Evolutionary conservation across 129 eudicot genomes (phyloP).

Genomic region (Sambucus nigra): DNA sequence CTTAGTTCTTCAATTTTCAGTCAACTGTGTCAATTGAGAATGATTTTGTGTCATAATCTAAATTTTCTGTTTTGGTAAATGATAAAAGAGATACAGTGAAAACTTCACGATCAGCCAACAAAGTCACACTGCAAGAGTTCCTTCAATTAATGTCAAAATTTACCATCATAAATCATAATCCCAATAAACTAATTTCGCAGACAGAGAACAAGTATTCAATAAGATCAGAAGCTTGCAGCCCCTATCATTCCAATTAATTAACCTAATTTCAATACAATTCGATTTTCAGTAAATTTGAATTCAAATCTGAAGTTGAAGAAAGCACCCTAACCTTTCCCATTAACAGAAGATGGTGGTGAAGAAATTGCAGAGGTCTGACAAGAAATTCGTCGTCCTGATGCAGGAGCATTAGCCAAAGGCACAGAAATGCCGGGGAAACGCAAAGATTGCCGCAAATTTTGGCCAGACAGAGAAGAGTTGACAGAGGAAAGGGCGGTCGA

Average conservation of each 20-base stretch:
- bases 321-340: conserved; percentile 18
- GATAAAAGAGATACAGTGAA: not conserved
- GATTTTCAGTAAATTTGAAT: no score
- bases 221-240: no score
- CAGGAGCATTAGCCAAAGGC: conserved; percentile 5
- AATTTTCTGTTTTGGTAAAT: not conserved
- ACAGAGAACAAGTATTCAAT: not conserved
- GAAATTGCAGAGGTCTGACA: conserved; percentile 27
- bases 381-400: conserved; percentile 16
- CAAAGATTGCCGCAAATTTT: conserved; percentile 6
- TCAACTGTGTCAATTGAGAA: not conserved
- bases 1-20: not conserved
- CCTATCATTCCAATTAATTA: no score
- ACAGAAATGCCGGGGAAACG: conserved; percentile 14
- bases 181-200: not conserved
- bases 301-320: not conserved
- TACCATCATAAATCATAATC: not conserved
- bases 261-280: not conserved
- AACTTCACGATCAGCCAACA: not conserved
- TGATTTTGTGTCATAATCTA: not conserved
- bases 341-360: conserved; percentile 15
- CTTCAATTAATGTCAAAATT: not conserved
- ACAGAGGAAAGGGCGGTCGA: conserved; percentile 20
- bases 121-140: not conserved
- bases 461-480: conserved; percentile 10